Base-by-base conservation (phyloP, 805 yeast species). In the Saccharomycopsis amapae region DNA sequence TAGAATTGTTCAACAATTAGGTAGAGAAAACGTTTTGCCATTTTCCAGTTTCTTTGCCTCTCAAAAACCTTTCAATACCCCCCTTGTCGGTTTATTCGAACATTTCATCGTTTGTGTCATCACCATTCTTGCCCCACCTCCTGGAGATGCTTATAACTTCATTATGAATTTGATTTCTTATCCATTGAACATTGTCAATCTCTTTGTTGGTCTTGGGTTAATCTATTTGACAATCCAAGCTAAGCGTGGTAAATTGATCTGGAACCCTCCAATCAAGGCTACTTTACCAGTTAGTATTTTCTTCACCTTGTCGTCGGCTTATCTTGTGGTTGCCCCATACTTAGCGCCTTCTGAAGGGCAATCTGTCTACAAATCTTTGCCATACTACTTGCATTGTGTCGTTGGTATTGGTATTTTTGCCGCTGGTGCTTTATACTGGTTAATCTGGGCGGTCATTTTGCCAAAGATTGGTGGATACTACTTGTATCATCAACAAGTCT, bases 141-240 rank as follows among this genome's bases (percentile, higher is more conserved):
- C 89, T 22, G 94, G 93, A 47, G 94, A 85, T 59, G 94, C 94
- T 40, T 85, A 84, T 67, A 81, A 83, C 62, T 82, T 86, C 60
- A 77, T 85, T 54, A 61, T 83, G 62, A 85, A 86, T 63, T 70
- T 86, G 67, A 81, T 84, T 55, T 79, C 90, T 2, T 85, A 85
- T 61, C 90, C 95, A 41, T 73, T 80, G 66, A 81, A 85, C 58
- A 80, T 85, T 42, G 81, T 85, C 56, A 81, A 85, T 61, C 66
- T 79, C 25, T 68, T 70, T 37, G 78, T 85, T 33, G 79, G 83
- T 15, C 56, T 72, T 43, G 95, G 85, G 17, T 66, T 81, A 54
- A 60, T 85, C 40, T 74, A 71, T 59, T 62, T 83, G 41, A 75
- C 79, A 59, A 67, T 72, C 60, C 71, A 73, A 57, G 66, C 68